Conservation (phyloP, 192 early-diverging fungal species). For the Mortierella claussenii region DNA sequence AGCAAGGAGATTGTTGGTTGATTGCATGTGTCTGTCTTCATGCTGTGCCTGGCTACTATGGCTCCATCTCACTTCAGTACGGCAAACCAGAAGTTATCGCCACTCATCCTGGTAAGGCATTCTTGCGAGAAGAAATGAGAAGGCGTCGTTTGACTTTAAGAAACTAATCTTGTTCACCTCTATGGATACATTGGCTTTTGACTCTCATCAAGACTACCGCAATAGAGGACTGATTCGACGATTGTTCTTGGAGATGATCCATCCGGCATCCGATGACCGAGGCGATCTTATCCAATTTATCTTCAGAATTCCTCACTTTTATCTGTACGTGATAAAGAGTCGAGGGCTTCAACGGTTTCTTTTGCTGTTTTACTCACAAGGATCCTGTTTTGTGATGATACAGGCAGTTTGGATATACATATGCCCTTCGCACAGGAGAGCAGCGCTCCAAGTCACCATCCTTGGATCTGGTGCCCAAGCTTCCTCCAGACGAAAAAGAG, state of each 20-base stretch:
- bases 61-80: constrained; percentile 10
- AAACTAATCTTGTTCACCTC: no score
- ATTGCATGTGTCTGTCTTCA: constrained; percentile 28
- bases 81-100: constrained; percentile 31
- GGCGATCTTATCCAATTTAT: constrained; percentile 24
- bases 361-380: no score
- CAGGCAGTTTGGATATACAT: constrained; percentile 44
- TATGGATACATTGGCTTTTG: no score
- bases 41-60: constrained; percentile 5
- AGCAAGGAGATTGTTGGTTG: constrained; percentile 10
- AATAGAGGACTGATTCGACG: constrained; percentile 14
- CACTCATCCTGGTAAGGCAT: constrained; percentile 23
- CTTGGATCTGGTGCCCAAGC: not conserved
- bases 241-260: constrained; percentile 25
- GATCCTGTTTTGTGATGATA: no score
- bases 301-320: constrained; percentile 33
- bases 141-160: no score
- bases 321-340: constrained; percentile 7
- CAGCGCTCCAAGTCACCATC: not conserved
- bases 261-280: constrained; percentile 16
- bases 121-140: no score
- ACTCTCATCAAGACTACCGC: no score
- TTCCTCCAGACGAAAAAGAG: constrained; percentile 1
- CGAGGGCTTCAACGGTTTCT: not conserved
- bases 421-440: not conserved